Conservation (phyloP, 73 alveolate genomes). For the Paramecium octaurelia region DNA sequence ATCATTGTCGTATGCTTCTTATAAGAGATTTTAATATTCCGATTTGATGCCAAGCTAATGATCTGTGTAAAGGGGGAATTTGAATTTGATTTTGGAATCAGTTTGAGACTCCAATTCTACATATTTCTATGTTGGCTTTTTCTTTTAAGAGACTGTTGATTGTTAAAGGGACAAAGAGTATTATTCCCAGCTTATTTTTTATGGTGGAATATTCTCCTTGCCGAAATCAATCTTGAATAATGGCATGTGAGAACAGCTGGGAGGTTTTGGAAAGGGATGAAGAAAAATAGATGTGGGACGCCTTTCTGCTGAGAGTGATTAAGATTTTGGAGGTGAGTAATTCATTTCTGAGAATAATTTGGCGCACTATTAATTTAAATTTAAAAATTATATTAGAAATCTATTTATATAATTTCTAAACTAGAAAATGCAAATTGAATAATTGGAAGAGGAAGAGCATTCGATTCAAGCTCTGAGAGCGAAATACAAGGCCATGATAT, state of each 20-base stretch:
- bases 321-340: not conserved
- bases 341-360: not conserved
- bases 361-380: slow-evolving; percentile 17
- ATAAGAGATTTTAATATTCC: not conserved
- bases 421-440: not conserved
- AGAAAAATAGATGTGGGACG: not conserved
- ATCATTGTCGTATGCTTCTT: slow-evolving; percentile 39
- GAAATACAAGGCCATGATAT: not conserved
- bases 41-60: not conserved
- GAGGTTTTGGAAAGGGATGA: not conserved
- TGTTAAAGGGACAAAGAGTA: not conserved
- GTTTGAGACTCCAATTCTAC: not conserved
- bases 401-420: not conserved
- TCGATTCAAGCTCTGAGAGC: not conserved
- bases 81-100: not conserved
- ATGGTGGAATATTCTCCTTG: not conserved
- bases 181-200: not conserved
- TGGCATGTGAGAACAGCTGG: not conserved
- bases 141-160: not conserved
- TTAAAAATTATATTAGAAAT: not conserved
- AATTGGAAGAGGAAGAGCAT: not conserved
- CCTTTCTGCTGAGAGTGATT: not conserved
- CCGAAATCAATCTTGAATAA: not conserved
- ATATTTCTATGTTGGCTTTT: not conserved
- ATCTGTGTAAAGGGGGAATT: not conserved